Evolutionary conservation across 169 alveolate species (phyloP).

Genomic region (Plasmodium sp.): DNA sequence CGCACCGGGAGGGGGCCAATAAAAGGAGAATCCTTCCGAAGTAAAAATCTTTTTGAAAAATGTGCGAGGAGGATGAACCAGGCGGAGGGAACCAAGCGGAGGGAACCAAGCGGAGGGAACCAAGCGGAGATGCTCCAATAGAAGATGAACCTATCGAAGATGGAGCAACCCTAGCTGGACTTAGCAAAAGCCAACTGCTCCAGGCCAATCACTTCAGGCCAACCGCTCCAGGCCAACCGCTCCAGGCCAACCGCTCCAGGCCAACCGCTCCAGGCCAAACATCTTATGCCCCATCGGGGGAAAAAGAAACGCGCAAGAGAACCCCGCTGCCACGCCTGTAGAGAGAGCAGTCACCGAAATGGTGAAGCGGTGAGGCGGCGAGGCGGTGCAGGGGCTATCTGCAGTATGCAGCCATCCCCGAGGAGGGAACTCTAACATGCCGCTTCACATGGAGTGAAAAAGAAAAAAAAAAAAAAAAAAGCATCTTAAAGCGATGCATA

Average conservation of each 20-base stretch:
- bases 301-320: neutral
- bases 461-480: neutral
- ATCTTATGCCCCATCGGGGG: neutral
- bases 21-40: neutral
- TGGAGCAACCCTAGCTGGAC: neutral
- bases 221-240: too few species aligned
- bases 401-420: neutral
- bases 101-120: too few species aligned
- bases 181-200: neutral
- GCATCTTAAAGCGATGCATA: neutral
- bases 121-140: neutral
- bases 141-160: neutral
- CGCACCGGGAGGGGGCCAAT: neutral
- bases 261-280: neutral
- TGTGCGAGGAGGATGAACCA: neutral
- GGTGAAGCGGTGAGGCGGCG: neutral
- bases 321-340: neutral
- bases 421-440: neutral
- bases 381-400: neutral
- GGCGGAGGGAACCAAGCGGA: too few species aligned
- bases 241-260: too few species aligned
- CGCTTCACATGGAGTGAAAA: neutral
- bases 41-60: neutral
- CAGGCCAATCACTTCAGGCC: too few species aligned
- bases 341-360: neutral